These are phyloP conservation scores for Trichophaea hybrida DNA, from an alignment of 2,329 filamentous ascomycete species.

Conservation along the genomic window DNA sequence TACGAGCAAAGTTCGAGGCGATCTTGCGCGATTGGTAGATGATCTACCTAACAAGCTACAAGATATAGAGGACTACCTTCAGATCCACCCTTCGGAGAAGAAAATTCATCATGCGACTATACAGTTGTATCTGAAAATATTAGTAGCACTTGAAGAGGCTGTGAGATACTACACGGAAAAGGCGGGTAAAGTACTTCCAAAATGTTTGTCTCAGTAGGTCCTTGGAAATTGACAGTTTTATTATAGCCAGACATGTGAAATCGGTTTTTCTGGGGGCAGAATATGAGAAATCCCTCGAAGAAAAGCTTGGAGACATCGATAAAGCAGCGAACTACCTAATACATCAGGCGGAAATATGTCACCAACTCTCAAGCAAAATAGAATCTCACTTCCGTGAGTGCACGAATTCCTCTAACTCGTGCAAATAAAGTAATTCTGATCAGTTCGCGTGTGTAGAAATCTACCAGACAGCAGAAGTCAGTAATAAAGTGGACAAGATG, in stretches of 20 bases:
- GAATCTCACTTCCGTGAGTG: background rate
- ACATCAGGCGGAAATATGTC: background rate
- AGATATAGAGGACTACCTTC: background rate
- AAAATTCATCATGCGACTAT: background rate
- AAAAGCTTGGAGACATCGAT: background rate
- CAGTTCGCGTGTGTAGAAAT: background rate
- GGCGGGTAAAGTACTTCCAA: background rate
- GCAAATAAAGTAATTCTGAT: background rate
- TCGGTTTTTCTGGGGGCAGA: background rate
- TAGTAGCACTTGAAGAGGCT: background rate
- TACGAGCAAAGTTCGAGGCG: background rate
- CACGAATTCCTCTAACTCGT: background rate
- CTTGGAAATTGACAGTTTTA: background rate
- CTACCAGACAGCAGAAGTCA: background rate
- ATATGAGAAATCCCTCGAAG: background rate
- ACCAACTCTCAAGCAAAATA: background rate
- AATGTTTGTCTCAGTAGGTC: background rate
- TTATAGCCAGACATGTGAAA: background rate
- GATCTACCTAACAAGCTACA: background rate
- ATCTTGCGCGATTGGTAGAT: background rate
- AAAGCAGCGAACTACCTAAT: background rate
- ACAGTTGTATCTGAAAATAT: background rate
- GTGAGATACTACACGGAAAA: background rate
- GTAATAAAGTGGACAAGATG: background rate
- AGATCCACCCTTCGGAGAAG: background rate